These are phyloP conservation scores for Calonectria crousiana DNA, from an alignment of 2,329 filamentous ascomycete genomes.

Conservation along the genomic window DNA sequence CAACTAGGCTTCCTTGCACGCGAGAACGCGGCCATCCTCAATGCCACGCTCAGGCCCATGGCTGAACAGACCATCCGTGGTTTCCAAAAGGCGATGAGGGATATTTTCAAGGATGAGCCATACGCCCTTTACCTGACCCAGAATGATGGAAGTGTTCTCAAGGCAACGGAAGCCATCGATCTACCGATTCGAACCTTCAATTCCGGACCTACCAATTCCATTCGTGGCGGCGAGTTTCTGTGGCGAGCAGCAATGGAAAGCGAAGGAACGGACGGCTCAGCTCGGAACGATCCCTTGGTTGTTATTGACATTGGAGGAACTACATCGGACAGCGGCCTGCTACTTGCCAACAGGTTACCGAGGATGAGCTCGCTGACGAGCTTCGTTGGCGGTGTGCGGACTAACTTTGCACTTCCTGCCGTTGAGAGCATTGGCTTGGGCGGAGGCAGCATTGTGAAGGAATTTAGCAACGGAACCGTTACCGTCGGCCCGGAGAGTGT, in stretches of 20 bases:
- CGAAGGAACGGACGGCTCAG: not conserved
- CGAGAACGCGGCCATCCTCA: constrained; percentile 66
- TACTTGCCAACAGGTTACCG: constrained; percentile 48
- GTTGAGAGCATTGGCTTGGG: constrained; percentile 44
- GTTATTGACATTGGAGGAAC: constrained; percentile 68
- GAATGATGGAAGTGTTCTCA: constrained; percentile 62
- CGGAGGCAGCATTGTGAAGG: constrained; percentile 56
- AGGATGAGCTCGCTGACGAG: constrained; percentile 16
- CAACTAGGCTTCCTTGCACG: constrained; percentile 58
- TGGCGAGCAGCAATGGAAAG: constrained; percentile 51
- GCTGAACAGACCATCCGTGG: constrained; percentile 59
- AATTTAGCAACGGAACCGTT: constrained; percentile 43
- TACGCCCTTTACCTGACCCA: constrained; percentile 61
- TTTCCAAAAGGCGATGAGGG: constrained; percentile 58
- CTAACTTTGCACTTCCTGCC: constrained; percentile 29
- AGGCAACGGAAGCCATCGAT: constrained; percentile 54
- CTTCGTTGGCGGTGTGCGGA: constrained; percentile 18
- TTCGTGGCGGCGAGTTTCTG: constrained; percentile 63
- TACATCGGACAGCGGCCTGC: constrained; percentile 63
- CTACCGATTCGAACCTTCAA: constrained; percentile 62
- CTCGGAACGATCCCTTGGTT: constrained; percentile 40
- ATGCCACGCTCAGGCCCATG: constrained; percentile 62
- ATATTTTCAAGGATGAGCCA: constrained; percentile 49
- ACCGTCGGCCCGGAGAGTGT: constrained; percentile 65
- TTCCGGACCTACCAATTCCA: constrained; percentile 63